Conservation (phyloP, 2,329 filamentous ascomycete genomes). For the Trichoderma cornu-damae region DNA sequence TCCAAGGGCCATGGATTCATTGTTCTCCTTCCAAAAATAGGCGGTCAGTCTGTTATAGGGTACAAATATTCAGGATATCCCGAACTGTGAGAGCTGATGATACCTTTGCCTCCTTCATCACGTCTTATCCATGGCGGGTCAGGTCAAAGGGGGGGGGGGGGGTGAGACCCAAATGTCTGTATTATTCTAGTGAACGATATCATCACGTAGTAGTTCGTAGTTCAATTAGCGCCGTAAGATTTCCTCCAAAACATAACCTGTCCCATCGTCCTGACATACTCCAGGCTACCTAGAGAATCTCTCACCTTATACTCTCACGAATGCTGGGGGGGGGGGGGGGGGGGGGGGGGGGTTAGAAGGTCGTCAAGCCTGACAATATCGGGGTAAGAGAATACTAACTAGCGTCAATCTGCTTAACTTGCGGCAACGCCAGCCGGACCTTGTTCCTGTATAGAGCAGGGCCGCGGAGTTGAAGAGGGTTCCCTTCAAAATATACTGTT, state of each 20-base stretch:
- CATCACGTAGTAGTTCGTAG: background rate
- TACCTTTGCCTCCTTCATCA: background rate
- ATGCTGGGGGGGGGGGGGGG: no score
- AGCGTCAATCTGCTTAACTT: slow-evolving; percentile 90
- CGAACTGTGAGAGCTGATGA: background rate
- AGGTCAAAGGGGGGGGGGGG: background rate
- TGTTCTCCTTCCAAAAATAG: background rate
- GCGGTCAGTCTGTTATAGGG: slow-evolving; percentile 4
- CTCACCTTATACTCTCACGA: slow-evolving; percentile 17
- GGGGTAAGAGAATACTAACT: slow-evolving; percentile 59
- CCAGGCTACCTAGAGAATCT: background rate
- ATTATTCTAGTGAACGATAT: slow-evolving; percentile 3
- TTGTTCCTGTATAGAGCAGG: slow-evolving; percentile 94
- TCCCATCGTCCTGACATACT: background rate
- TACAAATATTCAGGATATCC: background rate
- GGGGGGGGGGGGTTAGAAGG: background rate
- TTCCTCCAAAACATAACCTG: background rate
- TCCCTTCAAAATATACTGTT: slow-evolving; percentile 96
- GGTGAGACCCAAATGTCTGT: background rate
- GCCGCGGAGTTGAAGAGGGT: slow-evolving; percentile 73
- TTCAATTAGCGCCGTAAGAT: background rate
- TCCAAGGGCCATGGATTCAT: background rate
- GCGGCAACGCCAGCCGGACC: slow-evolving; percentile 77
- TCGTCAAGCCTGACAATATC: background rate
- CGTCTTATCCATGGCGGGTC: background rate